phyloP scores from a whole-genome alignment of 2,329 filamentous ascomycete species.

The Cadophora malorum region DNA sequence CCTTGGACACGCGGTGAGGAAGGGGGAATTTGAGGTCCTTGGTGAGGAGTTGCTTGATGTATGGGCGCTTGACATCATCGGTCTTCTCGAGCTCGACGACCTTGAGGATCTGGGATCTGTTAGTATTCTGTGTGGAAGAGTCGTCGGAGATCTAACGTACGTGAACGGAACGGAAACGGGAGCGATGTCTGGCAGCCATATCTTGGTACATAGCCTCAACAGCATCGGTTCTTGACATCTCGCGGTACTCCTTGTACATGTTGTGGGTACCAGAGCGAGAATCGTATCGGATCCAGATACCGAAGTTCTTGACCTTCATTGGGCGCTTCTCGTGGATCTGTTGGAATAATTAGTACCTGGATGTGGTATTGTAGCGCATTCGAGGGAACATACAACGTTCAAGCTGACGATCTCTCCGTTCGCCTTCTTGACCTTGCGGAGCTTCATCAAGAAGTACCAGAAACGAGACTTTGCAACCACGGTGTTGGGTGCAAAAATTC shows the following conservation, averaged over 20 bases:
- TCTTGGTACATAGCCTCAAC: slow-evolving; percentile 98
- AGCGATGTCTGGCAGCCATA: slow-evolving; percentile 98
- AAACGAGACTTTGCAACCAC: slow-evolving; percentile 99
- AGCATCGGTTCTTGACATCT: slow-evolving; percentile 94
- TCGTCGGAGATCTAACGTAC: slow-evolving; percentile 69
- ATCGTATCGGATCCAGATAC: slow-evolving; percentile 99
- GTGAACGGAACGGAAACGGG: slow-evolving; percentile 98
- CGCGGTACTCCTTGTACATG: slow-evolving; percentile 99
- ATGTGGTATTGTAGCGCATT: slow-evolving; percentile 19
- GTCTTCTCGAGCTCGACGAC: slow-evolving; percentile 96
- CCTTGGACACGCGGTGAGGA: slow-evolving; percentile 91
- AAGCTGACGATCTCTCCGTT: slow-evolving; percentile 98
- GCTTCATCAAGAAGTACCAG: slow-evolving; percentile 99
- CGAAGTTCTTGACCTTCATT: slow-evolving; percentile 99
- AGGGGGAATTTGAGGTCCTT: slow-evolving; percentile 99
- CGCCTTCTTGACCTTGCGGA: slow-evolving; percentile 99
- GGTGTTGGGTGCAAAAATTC: slow-evolving; percentile 97
- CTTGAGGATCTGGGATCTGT: slow-evolving; percentile 80
- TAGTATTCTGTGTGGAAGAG: slow-evolving; percentile 15
- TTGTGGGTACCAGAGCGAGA: slow-evolving; percentile 99
- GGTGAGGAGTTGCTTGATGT: slow-evolving; percentile 97
- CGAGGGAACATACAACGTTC: slow-evolving; percentile 77
- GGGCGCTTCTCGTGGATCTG: slow-evolving; percentile 99
- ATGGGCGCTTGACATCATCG: slow-evolving; percentile 94
- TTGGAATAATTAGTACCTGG: slow-evolving; percentile 29